Base-by-base conservation (phyloP, 805 yeast species). In the Nakazawaea wickerhamii region DNA sequence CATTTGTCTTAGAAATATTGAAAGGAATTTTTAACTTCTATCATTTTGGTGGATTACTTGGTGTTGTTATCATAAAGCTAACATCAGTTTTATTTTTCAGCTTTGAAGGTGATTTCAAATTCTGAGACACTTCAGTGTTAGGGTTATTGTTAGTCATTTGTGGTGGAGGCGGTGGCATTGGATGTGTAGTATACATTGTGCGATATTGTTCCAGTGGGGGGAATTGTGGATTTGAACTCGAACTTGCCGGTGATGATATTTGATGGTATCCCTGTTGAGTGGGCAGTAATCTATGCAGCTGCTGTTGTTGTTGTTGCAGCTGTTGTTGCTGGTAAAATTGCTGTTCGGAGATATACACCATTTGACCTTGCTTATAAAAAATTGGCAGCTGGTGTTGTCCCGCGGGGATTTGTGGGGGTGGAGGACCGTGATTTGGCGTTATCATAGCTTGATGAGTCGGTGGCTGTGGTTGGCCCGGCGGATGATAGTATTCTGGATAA, bases 21-120 rank as follows among this genome's bases (percentile, higher is more conserved):
- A n/a, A n/a, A n/a, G n/a, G n/a, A n/a, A n/a, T 4, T 25, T 31
- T 27, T 14, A 8, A 3, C 8, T 10, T 2, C 2, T 28, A 10
- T n/a, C 31, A 50, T 32, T 46, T 47, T 11, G 59, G 57, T 5
- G 59, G 59, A 28, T 52, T 50, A 31, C 45, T 48, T n/a, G 55
- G 54, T 4, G 59, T 51, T 27, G 47, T 45, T 18, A 53, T 51
- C 40, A 53, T 41, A 39, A 55, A 55, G 34, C 44, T 53, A 30
- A 52, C 48, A 32, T 43, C 32, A 23, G 30, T 32, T 14, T 33
- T 36, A 27, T 23, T n/a, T 21, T 17, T 33, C 31, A 11, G 31
- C 31, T 15, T 28, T 28, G 28, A 25, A 25, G 28, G 28, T 20
- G 15, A n/a, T 10, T 8, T 30, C 18, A 15, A n/a, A 10, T 30